A percentile compares a stretch with the other conserved stretches of the same genome.
These are phyloP conservation scores for Fusarium sp. DNA, from an alignment of 2,329 filamentous ascomycete genomes.

Conservation along the genomic window DNA sequence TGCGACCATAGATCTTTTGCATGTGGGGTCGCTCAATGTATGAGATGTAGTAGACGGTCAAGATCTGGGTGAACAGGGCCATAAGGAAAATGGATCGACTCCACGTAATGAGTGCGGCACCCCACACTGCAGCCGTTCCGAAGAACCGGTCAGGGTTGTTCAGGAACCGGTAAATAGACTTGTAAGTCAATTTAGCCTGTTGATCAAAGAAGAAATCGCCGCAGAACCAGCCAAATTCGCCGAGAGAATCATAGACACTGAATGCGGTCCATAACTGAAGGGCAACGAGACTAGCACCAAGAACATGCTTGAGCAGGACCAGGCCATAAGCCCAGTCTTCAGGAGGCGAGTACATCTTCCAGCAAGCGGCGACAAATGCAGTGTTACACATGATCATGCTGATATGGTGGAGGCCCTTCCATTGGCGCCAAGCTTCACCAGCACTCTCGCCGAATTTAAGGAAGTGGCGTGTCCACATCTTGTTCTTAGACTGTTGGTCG, in stretches of 20 bases:
- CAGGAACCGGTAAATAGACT: slow-evolving; percentile 95
- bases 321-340: slow-evolving; percentile 88
- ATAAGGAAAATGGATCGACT: slow-evolving; percentile 87
- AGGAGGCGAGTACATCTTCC: slow-evolving; percentile 95
- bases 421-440: slow-evolving; percentile 94
- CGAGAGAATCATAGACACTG: slow-evolving; percentile 94
- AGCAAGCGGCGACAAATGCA: slow-evolving; percentile 88
- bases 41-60: slow-evolving; percentile 88
- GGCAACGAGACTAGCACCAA: slow-evolving; percentile 81
- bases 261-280: slow-evolving; percentile 92
- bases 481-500: slow-evolving; percentile 85
- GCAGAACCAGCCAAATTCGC: slow-evolving; percentile 99
- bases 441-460: slow-evolving; percentile 93
- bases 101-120: slow-evolving; percentile 91
- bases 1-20: slow-evolving; percentile 93
- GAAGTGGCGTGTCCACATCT: slow-evolving; percentile 97
- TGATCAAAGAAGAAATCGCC: slow-evolving; percentile 98
- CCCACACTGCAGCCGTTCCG: slow-evolving; percentile 95
- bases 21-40: slow-evolving; percentile 97
- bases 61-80: slow-evolving; percentile 83
- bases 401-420: slow-evolving; percentile 95
- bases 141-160: slow-evolving; percentile 97
- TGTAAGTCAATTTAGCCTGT: slow-evolving; percentile 88
- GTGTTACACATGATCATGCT: slow-evolving; percentile 90
- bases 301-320: slow-evolving; percentile 84